Evolutionary conservation across 805 yeast genomes (phyloP).

Genomic region (Candida berthetii): DNA sequence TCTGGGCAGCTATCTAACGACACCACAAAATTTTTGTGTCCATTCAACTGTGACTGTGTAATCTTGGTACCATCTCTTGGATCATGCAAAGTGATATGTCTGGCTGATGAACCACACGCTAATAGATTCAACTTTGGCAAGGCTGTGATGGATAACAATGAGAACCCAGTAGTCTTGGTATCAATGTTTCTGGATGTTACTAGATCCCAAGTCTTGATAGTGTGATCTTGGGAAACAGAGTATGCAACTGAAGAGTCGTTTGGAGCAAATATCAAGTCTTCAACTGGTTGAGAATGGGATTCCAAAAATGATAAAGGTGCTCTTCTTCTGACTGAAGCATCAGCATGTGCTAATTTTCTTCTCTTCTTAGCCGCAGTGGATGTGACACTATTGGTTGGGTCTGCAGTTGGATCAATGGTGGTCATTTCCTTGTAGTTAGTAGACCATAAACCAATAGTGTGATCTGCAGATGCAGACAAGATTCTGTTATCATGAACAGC

Average conservation of each 20-base stretch:
- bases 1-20: slow-evolving; percentile 69
- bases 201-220: slow-evolving; percentile 94
- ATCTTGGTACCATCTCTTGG: slow-evolving; percentile 69
- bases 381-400: slow-evolving; percentile 39
- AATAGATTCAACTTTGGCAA: slow-evolving; percentile 63
- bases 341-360: slow-evolving; percentile 73
- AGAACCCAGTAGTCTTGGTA: slow-evolving; percentile 80
- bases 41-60: slow-evolving; percentile 69
- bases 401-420: slow-evolving; percentile 42
- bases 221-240: slow-evolving; percentile 93
- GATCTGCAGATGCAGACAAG: slow-evolving; percentile 81
- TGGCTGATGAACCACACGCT: slow-evolving; percentile 96
- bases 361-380: slow-evolving; percentile 87
- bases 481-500: slow-evolving; percentile 53
- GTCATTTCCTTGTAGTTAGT: slow-evolving; percentile 81
- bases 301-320: slow-evolving; percentile 76
- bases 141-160: slow-evolving; percentile 70
- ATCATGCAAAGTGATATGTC: slow-evolving; percentile 91
- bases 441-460: slow-evolving; percentile 82
- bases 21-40: slow-evolving; percentile 90
- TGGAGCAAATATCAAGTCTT: slow-evolving; percentile 70
- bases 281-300: slow-evolving; percentile 84
- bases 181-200: slow-evolving; percentile 82
- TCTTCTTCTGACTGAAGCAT: slow-evolving; percentile 70
- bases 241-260: slow-evolving; percentile 78